Conservation (phyloP, 75 land plant species). For the Larix kaempferi region DNA sequence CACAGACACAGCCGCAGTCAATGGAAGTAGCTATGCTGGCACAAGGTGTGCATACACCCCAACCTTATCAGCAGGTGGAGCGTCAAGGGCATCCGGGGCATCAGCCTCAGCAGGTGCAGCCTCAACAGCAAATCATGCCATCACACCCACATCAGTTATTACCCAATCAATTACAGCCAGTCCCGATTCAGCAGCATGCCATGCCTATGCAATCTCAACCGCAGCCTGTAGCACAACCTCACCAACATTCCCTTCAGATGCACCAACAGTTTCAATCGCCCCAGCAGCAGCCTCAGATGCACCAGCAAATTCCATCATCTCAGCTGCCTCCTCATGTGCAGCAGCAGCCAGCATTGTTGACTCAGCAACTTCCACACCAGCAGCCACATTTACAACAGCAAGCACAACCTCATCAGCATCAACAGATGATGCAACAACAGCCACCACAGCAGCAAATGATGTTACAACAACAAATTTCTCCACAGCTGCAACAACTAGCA, state of each 20-base stretch:
- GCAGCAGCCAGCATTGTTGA: conserved; percentile 25
- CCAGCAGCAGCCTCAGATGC: conserved; percentile 38
- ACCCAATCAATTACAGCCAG: conserved; percentile 1
- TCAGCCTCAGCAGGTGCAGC: conserved; percentile 5
- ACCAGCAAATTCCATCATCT: conserved; percentile 20
- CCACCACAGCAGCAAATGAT: conserved; percentile 19
- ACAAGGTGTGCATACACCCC: conserved; percentile 5
- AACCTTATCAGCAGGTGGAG: conserved; percentile 8
- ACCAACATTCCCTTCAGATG: conserved; percentile 22
- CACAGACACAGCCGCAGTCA: conserved; percentile 28
- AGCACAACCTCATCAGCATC: conserved; percentile 17
- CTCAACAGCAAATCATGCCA: conserved; percentile 13
- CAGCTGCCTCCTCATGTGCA: conserved; percentile 24
- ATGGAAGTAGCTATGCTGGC: conserved; percentile 14
- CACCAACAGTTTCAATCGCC: conserved; percentile 29
- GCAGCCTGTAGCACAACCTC: conserved; percentile 17
- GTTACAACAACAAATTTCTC: conserved; percentile 19
- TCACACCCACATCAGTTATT: conserved; percentile 11
- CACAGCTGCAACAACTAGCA: conserved; percentile 13
- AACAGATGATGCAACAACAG: conserved; percentile 20
- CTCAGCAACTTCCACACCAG: conserved; percentile 32
- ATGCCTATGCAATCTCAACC: conserved; percentile 22
- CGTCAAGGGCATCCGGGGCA: not conserved
- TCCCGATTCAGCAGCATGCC: conserved; percentile 14
- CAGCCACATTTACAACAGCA: conserved; percentile 22